A percentile compares a stretch with the other conserved stretches of the same genome.
These are phyloP conservation scores for Closterium sp. DNA, from an alignment of 139 green algal species.

Conservation along the genomic window DNA sequence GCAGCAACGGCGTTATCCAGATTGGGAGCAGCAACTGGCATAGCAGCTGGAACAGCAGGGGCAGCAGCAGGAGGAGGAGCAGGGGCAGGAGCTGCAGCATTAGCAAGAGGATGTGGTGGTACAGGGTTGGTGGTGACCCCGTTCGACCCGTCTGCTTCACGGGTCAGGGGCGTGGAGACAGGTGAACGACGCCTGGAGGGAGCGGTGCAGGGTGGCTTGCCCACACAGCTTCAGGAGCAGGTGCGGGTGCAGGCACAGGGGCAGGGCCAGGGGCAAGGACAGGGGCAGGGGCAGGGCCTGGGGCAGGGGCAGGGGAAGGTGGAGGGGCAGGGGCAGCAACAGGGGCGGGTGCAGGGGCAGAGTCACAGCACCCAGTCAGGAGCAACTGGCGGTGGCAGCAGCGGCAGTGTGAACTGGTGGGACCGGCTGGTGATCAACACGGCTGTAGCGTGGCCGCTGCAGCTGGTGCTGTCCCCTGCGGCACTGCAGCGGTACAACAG, in stretches of 20 bases:
- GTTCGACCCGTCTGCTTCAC: neutral
- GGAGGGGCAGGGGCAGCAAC: neutral
- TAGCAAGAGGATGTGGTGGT: neutral
- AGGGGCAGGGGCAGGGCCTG: neutral
- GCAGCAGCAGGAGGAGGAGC: neutral
- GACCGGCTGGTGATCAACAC: neutral
- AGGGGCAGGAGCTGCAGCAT: neutral
- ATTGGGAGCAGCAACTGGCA: too few species aligned
- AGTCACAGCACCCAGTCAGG: too few species aligned
- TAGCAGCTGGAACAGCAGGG: too few species aligned
- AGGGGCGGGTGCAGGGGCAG: neutral
- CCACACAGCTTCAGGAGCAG: neutral
- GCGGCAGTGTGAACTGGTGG: neutral
- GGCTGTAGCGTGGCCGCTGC: neutral
- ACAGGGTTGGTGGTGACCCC: neutral
- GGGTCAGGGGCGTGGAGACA: neutral
- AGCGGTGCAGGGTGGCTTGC: neutral
- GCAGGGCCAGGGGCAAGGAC: neutral
- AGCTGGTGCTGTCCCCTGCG: neutral
- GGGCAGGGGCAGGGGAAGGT: neutral
- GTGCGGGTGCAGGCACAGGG: neutral
- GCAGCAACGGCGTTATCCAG: too few species aligned
- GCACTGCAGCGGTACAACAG: neutral
- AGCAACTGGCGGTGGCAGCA: too few species aligned
- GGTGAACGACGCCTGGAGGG: neutral